Conservation (phyloP, 2,329 filamentous ascomycete genomes). For the Alternaria brassicae region DNA sequence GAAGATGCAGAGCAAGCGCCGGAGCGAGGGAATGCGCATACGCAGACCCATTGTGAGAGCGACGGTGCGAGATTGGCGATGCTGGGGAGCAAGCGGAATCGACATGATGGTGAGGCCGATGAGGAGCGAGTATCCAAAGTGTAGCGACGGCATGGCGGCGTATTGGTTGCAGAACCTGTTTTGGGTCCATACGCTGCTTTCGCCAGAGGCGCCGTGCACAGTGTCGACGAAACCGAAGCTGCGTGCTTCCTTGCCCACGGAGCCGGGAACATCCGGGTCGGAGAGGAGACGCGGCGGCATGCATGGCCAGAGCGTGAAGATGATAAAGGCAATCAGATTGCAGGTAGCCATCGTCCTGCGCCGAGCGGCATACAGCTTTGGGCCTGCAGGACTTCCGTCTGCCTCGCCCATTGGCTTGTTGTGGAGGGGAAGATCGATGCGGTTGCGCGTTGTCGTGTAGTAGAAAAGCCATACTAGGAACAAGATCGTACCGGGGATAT, state of each 20-base stretch:
- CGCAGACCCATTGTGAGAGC: conserved; percentile 36
- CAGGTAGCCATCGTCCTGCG: conserved; percentile 65
- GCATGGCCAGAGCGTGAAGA: conserved; percentile 67
- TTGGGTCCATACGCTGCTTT: conserved; percentile 74
- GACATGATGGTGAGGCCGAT: conserved; percentile 73
- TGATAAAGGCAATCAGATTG: conserved; percentile 65
- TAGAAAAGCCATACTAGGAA: conserved; percentile 73
- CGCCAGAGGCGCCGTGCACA: conserved; percentile 63
- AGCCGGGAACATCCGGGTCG: conserved; percentile 61
- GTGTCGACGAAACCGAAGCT: conserved; percentile 67
- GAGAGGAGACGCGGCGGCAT: conserved; percentile 67
- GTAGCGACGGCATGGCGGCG: conserved; percentile 77
- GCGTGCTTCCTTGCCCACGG: conserved; percentile 64
- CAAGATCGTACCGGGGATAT: conserved; percentile 77
- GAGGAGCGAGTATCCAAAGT: conserved; percentile 77
- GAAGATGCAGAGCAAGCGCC: conserved; percentile 58
- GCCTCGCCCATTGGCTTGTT: conserved; percentile 42
- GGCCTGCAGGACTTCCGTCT: conserved; percentile 56
- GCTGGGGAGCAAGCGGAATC: conserved; percentile 66
- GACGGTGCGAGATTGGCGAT: conserved; percentile 54
- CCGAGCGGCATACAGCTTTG: conserved; percentile 62
- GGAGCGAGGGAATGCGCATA: conserved; percentile 56
- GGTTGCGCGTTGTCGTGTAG: conserved; percentile 69
- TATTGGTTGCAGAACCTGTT: conserved; percentile 80
- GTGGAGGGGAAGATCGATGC: conserved; percentile 51